Evolutionary conservation across 1,139 yeast genomes (phyloP).

Genomic region (Taphrina flavorubra): DNA sequence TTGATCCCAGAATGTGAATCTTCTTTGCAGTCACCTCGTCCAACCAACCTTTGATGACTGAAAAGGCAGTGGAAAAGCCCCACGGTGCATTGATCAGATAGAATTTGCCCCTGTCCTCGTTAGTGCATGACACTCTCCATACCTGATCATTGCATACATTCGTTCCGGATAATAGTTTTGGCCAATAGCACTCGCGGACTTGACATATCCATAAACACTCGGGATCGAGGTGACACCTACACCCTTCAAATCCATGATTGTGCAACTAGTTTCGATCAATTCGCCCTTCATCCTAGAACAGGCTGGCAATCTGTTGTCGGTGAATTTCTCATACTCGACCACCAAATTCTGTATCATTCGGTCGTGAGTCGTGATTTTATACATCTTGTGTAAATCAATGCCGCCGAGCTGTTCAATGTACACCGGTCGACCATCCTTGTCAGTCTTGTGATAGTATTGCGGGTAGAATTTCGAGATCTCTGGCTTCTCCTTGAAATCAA

Average conservation of each 20-base stretch:
- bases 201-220: slow-evolving; percentile 83
- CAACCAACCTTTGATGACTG: slow-evolving; percentile 85
- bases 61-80: slow-evolving; percentile 94
- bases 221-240: slow-evolving; percentile 83
- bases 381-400: slow-evolving; percentile 87
- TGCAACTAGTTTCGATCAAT: slow-evolving; percentile 92
- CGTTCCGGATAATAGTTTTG: slow-evolving; percentile 99
- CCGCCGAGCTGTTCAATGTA: slow-evolving; percentile 92
- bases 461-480: slow-evolving; percentile 76
- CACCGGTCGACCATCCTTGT: slow-evolving; percentile 94
- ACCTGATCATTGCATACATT: slow-evolving; percentile 46
- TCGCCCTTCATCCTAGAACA: slow-evolving; percentile 81
- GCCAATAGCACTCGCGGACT: slow-evolving; percentile 91
- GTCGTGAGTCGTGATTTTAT: slow-evolving; percentile 90
- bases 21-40: slow-evolving; percentile 98
- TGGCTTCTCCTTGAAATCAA: slow-evolving; percentile 88
- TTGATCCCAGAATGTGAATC: slow-evolving; percentile 82
- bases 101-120: slow-evolving; percentile 79
- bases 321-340: slow-evolving; percentile 96
- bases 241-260: slow-evolving; percentile 93
- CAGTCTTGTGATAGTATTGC: slow-evolving; percentile 96
- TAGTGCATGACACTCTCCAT: not conserved
- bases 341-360: slow-evolving; percentile 94
- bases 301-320: slow-evolving; percentile 79
- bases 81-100: slow-evolving; percentile 95